These are phyloP conservation scores for Cyathus olla DNA, from an alignment of 1,284 basidiomycete genomes.

Conservation along the genomic window DNA sequence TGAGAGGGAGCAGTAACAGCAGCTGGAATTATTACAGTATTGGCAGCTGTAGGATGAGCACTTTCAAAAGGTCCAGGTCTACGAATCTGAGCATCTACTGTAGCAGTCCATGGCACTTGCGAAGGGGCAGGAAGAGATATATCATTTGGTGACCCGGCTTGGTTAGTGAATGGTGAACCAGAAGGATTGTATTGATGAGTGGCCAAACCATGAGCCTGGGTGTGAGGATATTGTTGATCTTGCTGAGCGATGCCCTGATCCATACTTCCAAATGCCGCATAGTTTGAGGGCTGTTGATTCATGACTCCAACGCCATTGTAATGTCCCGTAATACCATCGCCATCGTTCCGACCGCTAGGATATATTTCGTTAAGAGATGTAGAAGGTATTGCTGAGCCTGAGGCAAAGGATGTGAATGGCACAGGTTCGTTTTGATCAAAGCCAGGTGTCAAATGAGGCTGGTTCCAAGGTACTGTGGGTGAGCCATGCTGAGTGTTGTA, in stretches of 20 bases:
- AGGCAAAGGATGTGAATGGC: not conserved
- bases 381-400: not conserved
- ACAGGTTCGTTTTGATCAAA: not conserved
- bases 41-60: conserved; percentile 39
- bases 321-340: too few species aligned
- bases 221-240: conserved; percentile 21
- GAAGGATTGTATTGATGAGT: conserved; percentile 14
- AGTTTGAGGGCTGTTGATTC: not conserved
- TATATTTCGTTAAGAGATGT: not conserved
- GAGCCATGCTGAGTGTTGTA: conserved; percentile 46
- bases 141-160: conserved; percentile 5
- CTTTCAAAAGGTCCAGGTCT: conserved; percentile 57
- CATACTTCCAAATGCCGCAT: not conserved
- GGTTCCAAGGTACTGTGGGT: conserved; percentile 50
- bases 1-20: conserved; percentile 31
- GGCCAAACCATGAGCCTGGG: conserved; percentile 6
- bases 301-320: too few species aligned
- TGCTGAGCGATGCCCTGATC: conserved; percentile 1
- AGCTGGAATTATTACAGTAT: conserved; percentile 30
- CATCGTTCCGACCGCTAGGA: too few species aligned
- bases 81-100: conserved; percentile 28
- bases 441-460: not conserved
- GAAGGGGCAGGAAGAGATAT: not conserved
- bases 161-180: conserved; percentile 7
- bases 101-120: conserved; percentile 33